Base-by-base conservation (phyloP, 116 monocot genomes). In the Zostera marina region DNA sequence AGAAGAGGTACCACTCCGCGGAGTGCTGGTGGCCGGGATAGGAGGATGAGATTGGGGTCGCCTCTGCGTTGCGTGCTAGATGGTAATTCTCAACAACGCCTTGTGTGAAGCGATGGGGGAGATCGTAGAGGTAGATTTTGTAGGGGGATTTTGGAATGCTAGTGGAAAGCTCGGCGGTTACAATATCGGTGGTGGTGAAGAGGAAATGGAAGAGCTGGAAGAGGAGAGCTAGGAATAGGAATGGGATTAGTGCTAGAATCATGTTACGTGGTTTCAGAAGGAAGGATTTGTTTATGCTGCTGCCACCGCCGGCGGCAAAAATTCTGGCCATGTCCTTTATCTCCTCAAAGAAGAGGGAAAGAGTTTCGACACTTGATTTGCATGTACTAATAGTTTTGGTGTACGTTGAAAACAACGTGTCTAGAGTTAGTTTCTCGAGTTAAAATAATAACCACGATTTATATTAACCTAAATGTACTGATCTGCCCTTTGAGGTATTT, bases 1-100 rank as follows among this genome's bases (percentile, higher is more conserved):
- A 14, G 23, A 87, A 71, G 58, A 93, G 79, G 57, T 62, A 76
- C 93, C 93, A 93, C 79, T 93, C 93, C 11, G 79, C 93, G 42
- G 88, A 78, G 74, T 88, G 93, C 76, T 93, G 93, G 71, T 93
- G 81, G 10, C 88, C 93, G 5, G 88, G 93, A 58, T 93, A 93
- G 67, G 44, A 78, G 58, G n/a, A 53, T 41, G 12, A 62, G 20
- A 47, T 61, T 53, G 7, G 55, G 6, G 45, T 14, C 9, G 23
- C 14, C 17, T 13, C 0, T 1, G 62, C 32, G 19, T 59, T 64
- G 40, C 91, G 81, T 41, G 93, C 81, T 11, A 66, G 66, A 49
- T 79, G 68, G 74, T 93, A 93, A 55, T 70, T 75, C 32, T 75
- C 70, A 64, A 93, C 53, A 48, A 88, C 84, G 47, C 93, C 93